Percentiles rank a stretch among this genome's conserved stretches.
phyloP scores from a whole-genome alignment of 805 yeast genomes.

The Cyberlindnera petersonii region DNA sequence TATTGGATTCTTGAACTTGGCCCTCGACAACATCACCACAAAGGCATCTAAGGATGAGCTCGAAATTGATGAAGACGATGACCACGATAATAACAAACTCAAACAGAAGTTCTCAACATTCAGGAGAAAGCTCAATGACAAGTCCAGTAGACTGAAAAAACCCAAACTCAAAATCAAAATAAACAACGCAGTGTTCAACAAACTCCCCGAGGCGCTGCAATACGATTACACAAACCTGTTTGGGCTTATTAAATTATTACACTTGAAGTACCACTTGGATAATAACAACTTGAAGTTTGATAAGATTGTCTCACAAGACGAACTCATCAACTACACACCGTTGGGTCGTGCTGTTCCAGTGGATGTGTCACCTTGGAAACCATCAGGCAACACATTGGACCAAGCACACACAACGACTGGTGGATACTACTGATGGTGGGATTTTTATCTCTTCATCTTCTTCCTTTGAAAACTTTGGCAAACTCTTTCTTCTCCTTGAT shows the following conservation, averaged over 20 bases:
- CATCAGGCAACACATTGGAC: constrained; percentile 2
- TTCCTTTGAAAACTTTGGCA: constrained; percentile 31
- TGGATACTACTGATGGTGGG: constrained; percentile 8
- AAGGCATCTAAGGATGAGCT: constrained; percentile 3
- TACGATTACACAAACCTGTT: constrained; percentile 38
- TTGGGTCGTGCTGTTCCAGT: constrained; percentile 26
- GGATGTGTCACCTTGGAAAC: constrained; percentile 18
- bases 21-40: constrained; percentile 33
- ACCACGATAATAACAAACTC: constrained; percentile 11
- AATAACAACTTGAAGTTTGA: constrained; percentile 31
- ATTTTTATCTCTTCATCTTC: too few species aligned
- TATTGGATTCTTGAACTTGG: constrained; percentile 39
- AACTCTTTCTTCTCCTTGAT: constrained; percentile 43
- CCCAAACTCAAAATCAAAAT: constrained; percentile 7
- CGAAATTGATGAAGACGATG: constrained; percentile 2
- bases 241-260: constrained; percentile 37
- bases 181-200: constrained; percentile 8
- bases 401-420: background rate
- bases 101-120: constrained; percentile 16
- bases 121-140: constrained; percentile 16
- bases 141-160: constrained; percentile 5
- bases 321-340: constrained; percentile 19
- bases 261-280: constrained; percentile 40
- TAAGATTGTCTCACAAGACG: constrained; percentile 6
- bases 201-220: constrained; percentile 15